phyloP scores from a whole-genome alignment of 257 asterid species.

The Pogostemon cablin region DNA sequence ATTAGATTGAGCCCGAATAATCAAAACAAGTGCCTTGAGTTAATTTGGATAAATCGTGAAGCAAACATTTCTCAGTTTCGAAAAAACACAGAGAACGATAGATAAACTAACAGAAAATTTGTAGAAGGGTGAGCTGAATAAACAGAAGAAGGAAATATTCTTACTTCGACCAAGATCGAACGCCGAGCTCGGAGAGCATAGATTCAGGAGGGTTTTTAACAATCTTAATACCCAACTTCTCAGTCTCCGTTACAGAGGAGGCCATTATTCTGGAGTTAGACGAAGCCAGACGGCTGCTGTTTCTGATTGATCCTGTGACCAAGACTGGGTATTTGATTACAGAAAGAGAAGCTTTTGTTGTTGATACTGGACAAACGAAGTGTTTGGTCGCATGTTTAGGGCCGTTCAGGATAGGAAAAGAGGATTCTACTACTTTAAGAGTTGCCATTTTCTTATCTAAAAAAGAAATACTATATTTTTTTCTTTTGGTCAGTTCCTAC shows the following conservation, averaged over 20 bases:
- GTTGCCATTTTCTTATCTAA: no score
- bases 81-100: neutral
- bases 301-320: neutral
- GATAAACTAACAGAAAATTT: neutral
- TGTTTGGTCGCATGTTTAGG: constrained; percentile 34
- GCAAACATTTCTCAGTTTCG: neutral
- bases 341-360: constrained; percentile 5
- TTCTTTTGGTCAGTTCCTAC: neutral
- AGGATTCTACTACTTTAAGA: constrained; percentile 11
- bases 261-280: constrained; percentile 37
- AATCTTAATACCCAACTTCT: constrained; percentile 68
- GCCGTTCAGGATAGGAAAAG: constrained; percentile 19
- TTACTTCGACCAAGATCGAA: constrained; percentile 90
- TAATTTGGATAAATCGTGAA: constrained; percentile 2
- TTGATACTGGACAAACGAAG: constrained; percentile 27
- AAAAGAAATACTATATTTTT: neutral
- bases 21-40: neutral
- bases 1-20: neutral
- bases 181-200: constrained; percentile 72
- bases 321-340: neutral
- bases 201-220: constrained; percentile 71
- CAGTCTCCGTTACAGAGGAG: constrained; percentile 39
- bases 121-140: neutral
- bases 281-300: neutral
- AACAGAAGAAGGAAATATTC: neutral